These are phyloP conservation scores for Ophiostoma novo-ulmi DNA, from an alignment of 2,329 filamentous ascomycete species.

Conservation along the genomic window DNA sequence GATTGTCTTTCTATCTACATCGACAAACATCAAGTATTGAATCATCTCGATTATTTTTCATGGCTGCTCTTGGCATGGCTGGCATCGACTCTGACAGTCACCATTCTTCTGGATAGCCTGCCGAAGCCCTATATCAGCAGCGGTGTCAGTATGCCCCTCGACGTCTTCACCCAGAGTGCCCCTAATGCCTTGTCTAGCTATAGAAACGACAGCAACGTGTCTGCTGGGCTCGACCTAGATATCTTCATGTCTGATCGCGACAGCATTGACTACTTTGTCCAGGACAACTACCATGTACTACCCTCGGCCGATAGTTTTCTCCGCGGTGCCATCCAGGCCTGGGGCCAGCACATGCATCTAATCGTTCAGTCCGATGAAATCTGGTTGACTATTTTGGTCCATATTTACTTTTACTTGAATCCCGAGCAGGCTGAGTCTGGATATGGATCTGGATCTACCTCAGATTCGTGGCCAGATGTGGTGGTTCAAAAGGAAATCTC, in stretches of 20 bases:
- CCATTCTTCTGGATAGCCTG: too few relatives aligned
- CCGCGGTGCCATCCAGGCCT: background rate
- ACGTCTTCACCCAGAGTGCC: too few relatives aligned
- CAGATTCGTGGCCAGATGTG: too few relatives aligned
- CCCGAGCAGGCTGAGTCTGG: too few relatives aligned
- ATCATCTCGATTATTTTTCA: background rate
- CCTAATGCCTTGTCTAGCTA: too few relatives aligned
- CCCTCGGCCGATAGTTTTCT: background rate
- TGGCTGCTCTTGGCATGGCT: background rate
- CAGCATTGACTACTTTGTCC: background rate
- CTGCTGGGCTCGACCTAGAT: background rate
- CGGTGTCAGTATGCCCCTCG: too few relatives aligned
- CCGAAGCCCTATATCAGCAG: too few relatives aligned
- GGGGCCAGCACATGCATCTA: background rate
- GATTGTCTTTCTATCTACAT: background rate
- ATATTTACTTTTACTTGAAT: background rate
- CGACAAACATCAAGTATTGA: background rate
- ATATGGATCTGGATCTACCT: too few relatives aligned
- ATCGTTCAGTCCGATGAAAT: background rate
- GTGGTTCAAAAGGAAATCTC: too few relatives aligned
- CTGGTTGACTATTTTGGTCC: background rate
- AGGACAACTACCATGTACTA: background rate
- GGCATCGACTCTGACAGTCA: background rate
- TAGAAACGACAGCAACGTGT: too few relatives aligned
- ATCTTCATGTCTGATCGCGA: background rate